A percentile compares a stretch with the other conserved stretches of the same genome.
These are phyloP conservation scores for Nakazawaea wickerhamii DNA, from an alignment of 805 yeast species.

Conservation along the genomic window DNA sequence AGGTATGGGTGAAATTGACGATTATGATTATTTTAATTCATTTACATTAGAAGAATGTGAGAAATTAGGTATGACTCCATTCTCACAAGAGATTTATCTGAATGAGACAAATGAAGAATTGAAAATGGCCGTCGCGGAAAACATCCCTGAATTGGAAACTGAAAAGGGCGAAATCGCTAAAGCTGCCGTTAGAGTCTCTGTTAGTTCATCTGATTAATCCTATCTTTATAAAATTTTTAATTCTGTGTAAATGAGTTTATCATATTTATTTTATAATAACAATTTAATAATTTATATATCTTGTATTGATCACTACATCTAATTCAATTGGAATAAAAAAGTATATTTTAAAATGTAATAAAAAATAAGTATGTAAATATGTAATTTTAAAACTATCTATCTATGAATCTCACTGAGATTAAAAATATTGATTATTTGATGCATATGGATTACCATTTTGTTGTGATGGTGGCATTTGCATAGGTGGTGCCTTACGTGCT, in stretches of 20 bases:
- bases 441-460: constrained; percentile 6
- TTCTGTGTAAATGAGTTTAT: neutral
- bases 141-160: constrained; percentile 6
- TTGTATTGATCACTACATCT: no score
- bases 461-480: constrained; percentile 2
- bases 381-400: neutral
- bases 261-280: neutral
- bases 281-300: no score
- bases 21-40: constrained; percentile 25
- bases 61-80: constrained; percentile 25
- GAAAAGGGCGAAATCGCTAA: neutral
- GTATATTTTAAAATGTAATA: neutral
- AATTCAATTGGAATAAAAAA: neutral
- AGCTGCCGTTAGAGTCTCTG: neutral
- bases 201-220: neutral
- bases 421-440: neutral
- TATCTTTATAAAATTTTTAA: neutral
- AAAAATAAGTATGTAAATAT: neutral
- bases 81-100: neutral
- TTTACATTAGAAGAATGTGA: constrained; percentile 28
- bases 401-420: neutral
- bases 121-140: constrained; percentile 1
- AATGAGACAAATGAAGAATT: constrained; percentile 1
- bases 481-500: constrained; percentile 4
- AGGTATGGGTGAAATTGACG: constrained; percentile 30